Conservation (phyloP, 768 basidiomycete species). For the Leccinum disarticulatum region DNA sequence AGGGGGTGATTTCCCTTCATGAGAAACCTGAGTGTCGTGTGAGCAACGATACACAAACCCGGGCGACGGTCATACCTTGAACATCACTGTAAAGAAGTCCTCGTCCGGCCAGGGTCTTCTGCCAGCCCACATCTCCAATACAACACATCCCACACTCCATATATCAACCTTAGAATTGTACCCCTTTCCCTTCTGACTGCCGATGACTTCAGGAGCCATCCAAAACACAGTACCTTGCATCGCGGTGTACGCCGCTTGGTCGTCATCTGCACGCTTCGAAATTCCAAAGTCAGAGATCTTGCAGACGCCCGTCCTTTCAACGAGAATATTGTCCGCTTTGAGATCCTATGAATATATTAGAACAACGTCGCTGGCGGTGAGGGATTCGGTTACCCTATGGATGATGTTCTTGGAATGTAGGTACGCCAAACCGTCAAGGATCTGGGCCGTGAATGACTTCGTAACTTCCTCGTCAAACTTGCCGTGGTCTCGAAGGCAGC, state of each 20-base stretch:
- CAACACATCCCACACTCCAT: constrained; percentile 98
- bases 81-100: constrained; percentile 90
- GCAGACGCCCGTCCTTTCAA: constrained; percentile 88
- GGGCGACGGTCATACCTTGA: constrained; percentile 59
- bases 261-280: constrained; percentile 91
- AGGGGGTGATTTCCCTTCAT: constrained; percentile 82
- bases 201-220: constrained; percentile 98
- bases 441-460: constrained; percentile 90
- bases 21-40: constrained; percentile 61
- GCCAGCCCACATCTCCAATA: constrained; percentile 99
- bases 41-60: neutral
- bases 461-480: constrained; percentile 91
- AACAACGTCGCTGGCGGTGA: neutral
- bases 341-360: constrained; percentile 61
- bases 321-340: constrained; percentile 97
- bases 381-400: constrained; percentile 66
- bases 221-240: constrained; percentile 99
- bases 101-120: constrained; percentile 91
- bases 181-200: constrained; percentile 75
- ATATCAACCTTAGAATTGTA: constrained; percentile 98
- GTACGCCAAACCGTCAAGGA: constrained; percentile 88
- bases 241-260: constrained; percentile 80
- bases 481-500: constrained; percentile 86
- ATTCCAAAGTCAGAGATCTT: constrained; percentile 99
- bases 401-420: constrained; percentile 90